These are phyloP conservation scores for Ceratocystis ficicola DNA, from an alignment of 2,329 filamentous ascomycete genomes.

Conservation along the genomic window DNA sequence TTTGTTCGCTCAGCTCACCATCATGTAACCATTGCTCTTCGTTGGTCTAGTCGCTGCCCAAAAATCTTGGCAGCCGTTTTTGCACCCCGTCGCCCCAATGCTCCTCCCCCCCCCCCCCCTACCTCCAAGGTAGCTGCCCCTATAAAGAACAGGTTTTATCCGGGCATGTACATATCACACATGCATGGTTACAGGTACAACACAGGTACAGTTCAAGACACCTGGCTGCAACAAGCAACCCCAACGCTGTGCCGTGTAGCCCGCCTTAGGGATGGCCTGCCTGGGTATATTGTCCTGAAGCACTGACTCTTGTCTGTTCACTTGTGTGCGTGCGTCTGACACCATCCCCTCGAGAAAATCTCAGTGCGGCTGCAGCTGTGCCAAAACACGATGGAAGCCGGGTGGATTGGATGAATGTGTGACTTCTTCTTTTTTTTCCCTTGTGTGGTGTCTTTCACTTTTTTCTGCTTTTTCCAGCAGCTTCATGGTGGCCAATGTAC, in stretches of 20 bases:
- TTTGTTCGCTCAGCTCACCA: too few relatives aligned
- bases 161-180: not conserved
- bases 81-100: not conserved
- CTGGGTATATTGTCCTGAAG: not conserved
- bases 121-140: not conserved
- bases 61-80: not conserved
- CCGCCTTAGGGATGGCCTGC: not conserved
- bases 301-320: not conserved
- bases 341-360: not conserved
- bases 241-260: not conserved
- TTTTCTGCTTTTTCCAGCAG: not conserved
- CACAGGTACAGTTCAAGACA: not conserved
- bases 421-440: not conserved
- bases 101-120: not conserved
- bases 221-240: not conserved
- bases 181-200: not conserved
- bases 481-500: not conserved
- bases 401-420: slow-evolving; percentile 1
- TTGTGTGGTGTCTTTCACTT: not conserved
- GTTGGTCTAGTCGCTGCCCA: not conserved
- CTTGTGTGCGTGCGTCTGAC: not conserved
- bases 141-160: not conserved
- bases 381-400: not conserved
- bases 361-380: slow-evolving; percentile 4
- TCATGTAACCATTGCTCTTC: not conserved